A percentile compares a stretch with the other conserved stretches of the same genome.
Conservation (phyloP, 1,139 yeast genomes). For the Candida pseudoviswanathii region DNA sequence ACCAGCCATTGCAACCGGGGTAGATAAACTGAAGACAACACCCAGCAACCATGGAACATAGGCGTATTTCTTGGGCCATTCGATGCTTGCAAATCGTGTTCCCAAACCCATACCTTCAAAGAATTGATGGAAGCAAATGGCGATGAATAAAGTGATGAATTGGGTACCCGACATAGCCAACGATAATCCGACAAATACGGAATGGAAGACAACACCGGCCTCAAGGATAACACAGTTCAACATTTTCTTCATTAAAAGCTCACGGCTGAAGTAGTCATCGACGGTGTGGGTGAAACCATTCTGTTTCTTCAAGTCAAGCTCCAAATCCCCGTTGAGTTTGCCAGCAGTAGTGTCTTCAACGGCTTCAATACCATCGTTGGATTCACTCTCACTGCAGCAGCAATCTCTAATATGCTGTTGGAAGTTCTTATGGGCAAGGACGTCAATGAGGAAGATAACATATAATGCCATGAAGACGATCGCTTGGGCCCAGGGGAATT, state of each 20-base stretch:
- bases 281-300: background rate
- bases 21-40: slow-evolving; percentile 31
- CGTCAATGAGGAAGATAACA: slow-evolving; percentile 32
- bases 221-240: slow-evolving; percentile 34
- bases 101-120: slow-evolving; percentile 48
- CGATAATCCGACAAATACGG: slow-evolving; percentile 42
- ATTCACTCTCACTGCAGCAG: background rate
- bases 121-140: slow-evolving; percentile 43
- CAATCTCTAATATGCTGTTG: slow-evolving; percentile 10
- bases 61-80: slow-evolving; percentile 34
- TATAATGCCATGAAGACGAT: slow-evolving; percentile 36
- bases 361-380: background rate
- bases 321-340: background rate
- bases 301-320: background rate
- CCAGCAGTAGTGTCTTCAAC: background rate
- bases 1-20: slow-evolving; percentile 39
- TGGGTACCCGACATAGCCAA: slow-evolving; percentile 41
- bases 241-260: slow-evolving; percentile 18
- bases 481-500: slow-evolving; percentile 39
- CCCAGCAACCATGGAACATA: slow-evolving; percentile 39
- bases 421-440: slow-evolving; percentile 27
- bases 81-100: slow-evolving; percentile 37
- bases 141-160: slow-evolving; percentile 37
- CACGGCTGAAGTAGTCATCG: background rate
- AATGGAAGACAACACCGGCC: slow-evolving; percentile 44